Percentiles rank a stretch among this genome's conserved stretches.
Evolutionary conservation across 495 filamentous ascomycete species (phyloP).

Genomic region (Penicillium robsamsonii): DNA sequence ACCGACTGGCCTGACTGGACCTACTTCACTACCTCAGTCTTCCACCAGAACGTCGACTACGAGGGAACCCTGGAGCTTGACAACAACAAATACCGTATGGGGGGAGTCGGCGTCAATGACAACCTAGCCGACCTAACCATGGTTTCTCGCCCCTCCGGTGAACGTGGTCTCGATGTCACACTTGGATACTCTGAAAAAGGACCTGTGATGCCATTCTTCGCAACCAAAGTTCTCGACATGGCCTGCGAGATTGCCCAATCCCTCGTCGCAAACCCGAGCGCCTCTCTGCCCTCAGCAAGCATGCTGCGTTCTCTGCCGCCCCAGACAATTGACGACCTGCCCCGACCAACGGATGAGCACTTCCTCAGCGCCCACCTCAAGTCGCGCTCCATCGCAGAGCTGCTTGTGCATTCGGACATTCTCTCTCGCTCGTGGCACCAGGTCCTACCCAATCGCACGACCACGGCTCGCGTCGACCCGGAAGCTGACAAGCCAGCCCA

Average conservation of each 20-base stretch:
- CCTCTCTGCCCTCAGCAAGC: constrained; percentile 42
- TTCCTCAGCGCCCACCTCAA: constrained; percentile 41
- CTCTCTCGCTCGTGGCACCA: constrained; percentile 51
- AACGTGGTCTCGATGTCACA: constrained; percentile 41
- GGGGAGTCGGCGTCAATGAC: constrained; percentile 49
- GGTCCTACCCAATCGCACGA: constrained; percentile 38
- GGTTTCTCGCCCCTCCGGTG: constrained; percentile 44
- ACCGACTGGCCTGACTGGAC: constrained; percentile 57
- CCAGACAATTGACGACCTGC: constrained; percentile 31
- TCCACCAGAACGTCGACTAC: constrained; percentile 49
- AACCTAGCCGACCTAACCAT: constrained; percentile 52
- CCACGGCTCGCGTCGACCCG: not conserved
- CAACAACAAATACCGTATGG: constrained; percentile 48
- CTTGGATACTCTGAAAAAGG: constrained; percentile 49
- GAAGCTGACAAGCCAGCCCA: constrained; percentile 14
- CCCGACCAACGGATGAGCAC: constrained; percentile 26
- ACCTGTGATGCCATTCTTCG: constrained; percentile 39
- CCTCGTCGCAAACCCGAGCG: constrained; percentile 45
- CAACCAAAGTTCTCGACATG: constrained; percentile 47
- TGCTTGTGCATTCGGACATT: constrained; percentile 46
- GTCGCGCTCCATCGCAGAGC: constrained; percentile 44
- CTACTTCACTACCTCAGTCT: constrained; percentile 47
- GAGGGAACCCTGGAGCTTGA: constrained; percentile 45
- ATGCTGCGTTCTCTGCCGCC: constrained; percentile 37
- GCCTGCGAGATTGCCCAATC: constrained; percentile 47